These are phyloP conservation scores for Nicotiana tomentosiformis DNA, from an alignment of 257 asterid genomes.

Conservation along the genomic window DNA sequence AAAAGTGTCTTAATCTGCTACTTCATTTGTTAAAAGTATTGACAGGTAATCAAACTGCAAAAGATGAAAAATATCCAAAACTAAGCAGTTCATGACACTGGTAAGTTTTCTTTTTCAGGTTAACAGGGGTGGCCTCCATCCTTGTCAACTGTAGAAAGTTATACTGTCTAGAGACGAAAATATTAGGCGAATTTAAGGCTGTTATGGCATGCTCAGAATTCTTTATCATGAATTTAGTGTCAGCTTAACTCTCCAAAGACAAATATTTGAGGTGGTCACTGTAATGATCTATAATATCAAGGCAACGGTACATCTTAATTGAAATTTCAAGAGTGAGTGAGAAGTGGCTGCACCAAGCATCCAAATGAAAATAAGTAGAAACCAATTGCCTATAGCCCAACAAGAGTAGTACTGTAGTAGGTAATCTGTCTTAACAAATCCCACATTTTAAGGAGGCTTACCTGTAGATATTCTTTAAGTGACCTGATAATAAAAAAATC, in stretches of 20 bases:
- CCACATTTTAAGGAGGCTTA: too few species aligned
- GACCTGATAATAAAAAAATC: too few species aligned
- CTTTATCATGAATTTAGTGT: background rate
- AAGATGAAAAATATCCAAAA: too few species aligned
- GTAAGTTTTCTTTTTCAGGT: background rate
- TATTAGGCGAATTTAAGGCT: background rate
- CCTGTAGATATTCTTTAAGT: too few species aligned
- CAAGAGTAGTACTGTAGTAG: too few species aligned
- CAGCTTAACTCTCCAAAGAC: background rate
- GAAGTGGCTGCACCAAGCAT: background rate
- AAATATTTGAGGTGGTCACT: background rate
- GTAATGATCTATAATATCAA: background rate
- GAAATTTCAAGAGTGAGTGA: background rate
- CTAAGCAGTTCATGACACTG: too few species aligned
- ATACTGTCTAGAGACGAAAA: background rate
- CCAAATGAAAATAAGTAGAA: background rate
- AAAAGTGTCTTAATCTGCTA: background rate
- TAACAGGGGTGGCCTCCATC: background rate
- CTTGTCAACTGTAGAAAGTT: background rate
- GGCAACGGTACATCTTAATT: background rate
- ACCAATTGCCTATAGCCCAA: background rate
- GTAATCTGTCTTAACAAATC: too few species aligned
- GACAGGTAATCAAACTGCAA: too few species aligned
- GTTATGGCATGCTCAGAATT: background rate
- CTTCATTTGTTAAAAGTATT: background rate